Evolutionary conservation across 208 protist species (phyloP).

Genomic region (Trypanosomatidae sp.): DNA sequence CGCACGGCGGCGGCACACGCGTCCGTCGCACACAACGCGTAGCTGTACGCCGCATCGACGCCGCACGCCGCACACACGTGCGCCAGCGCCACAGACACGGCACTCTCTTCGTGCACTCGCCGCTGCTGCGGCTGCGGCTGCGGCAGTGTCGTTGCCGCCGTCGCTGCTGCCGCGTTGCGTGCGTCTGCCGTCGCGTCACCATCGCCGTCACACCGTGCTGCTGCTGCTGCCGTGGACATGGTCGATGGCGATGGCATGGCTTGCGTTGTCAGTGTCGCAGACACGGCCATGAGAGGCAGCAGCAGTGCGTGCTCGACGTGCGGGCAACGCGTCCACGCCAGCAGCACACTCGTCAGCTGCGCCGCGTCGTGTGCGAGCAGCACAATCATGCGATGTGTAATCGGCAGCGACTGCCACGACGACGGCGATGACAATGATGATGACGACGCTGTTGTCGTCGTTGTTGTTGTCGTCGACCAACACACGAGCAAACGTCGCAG

Average conservation of each 20-base stretch:
- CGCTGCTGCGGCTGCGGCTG: too few species aligned
- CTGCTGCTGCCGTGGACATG: too few species aligned
- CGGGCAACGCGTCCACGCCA: conserved; percentile 39
- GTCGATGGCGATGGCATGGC: too few species aligned
- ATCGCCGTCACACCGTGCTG: too few species aligned
- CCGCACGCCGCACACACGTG: background rate
- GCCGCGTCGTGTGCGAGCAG: background rate
- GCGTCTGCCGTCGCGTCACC: too few species aligned
- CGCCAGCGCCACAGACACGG: background rate
- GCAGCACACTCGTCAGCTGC: conserved; percentile 14
- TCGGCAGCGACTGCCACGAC: conserved; percentile 4
- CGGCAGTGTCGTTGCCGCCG: too few species aligned
- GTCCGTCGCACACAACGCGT: background rate
- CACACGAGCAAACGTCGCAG: conserved; percentile 11
- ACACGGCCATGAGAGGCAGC: conserved; percentile 39
- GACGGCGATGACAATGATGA: too few species aligned
- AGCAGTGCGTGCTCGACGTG: conserved; percentile 47
- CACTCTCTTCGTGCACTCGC: too few species aligned
- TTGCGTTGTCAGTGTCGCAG: too few species aligned
- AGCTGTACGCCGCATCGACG: background rate
- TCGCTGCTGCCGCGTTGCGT: too few species aligned
- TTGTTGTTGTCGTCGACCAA: conserved; percentile 7
- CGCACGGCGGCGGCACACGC: background rate
- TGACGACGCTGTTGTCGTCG: background rate
- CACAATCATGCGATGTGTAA: background rate